Evolutionary conservation across 331 rosid species (phyloP).

Genomic region (Malus hybrid): DNA sequence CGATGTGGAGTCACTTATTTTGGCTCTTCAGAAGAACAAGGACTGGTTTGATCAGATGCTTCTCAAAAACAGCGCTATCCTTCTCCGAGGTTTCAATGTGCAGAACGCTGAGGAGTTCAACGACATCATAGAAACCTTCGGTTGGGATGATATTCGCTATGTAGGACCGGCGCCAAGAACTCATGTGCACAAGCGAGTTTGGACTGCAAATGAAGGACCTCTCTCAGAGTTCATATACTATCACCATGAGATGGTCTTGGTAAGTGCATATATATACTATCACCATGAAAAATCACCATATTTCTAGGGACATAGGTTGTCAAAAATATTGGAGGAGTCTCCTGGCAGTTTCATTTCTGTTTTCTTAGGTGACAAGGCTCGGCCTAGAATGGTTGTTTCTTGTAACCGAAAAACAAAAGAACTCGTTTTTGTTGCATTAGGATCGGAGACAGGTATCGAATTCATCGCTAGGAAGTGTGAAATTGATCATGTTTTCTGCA

Average conservation of each 20-base stretch:
- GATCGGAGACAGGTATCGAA: too few relatives aligned
- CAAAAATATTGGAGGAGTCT: too few relatives aligned
- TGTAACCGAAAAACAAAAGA: too few relatives aligned
- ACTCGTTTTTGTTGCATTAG: too few relatives aligned
- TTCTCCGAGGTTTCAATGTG: constrained; percentile 56
- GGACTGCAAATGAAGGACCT: constrained; percentile 95
- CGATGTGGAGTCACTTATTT: constrained; percentile 37
- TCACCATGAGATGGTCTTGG: constrained; percentile 96
- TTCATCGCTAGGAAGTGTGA: background rate
- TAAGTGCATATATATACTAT: constrained; percentile 19
- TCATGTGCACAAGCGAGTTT: constrained; percentile 60
- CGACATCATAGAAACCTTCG: constrained; percentile 48
- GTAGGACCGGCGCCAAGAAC: constrained; percentile 87
- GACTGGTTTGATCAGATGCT: constrained; percentile 77
- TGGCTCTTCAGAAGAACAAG: constrained; percentile 34
- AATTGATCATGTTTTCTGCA: background rate
- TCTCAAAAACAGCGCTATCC: constrained; percentile 60
- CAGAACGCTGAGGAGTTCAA: constrained; percentile 55
- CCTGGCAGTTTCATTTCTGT: too few relatives aligned
- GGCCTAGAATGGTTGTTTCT: too few relatives aligned
- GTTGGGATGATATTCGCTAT: constrained; percentile 76
- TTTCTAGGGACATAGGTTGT: too few relatives aligned
- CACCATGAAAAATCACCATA: too few relatives aligned
- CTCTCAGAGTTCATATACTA: constrained; percentile 75
- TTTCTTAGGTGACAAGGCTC: too few relatives aligned